Evolutionary conservation across 129 eudicot species (phyloP), one percentile per base, ranked within the genome.

Genomic region (Helichrysum umbraculigerum): DNA sequence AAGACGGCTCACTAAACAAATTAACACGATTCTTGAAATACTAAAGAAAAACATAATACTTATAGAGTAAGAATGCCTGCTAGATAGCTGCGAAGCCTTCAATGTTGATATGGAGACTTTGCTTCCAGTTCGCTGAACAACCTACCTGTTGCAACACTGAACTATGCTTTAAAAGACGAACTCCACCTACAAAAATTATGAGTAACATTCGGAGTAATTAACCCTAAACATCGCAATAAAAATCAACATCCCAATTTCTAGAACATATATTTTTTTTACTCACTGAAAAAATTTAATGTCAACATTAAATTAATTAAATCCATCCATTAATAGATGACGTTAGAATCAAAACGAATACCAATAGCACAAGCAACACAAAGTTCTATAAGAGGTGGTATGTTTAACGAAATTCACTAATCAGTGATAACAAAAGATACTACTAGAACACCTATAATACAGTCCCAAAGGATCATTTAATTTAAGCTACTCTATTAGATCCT

Each of bases 21-120:
- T 37, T 65, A 76, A 64, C 66, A 33, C 0, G 11, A 12, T 75
- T 63, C 71, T 63, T 2, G 59, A 42, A n/a, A 17, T 42, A 19
- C n/a, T 41, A 62, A 47, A 74, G 71, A 6, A 64, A 58, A 65
- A 32, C 34, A 42, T 42, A 72, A 34, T 57, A 9, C 34, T 4
- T 32, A 32, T 32, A 32, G 34, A 32, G 34, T 32, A 32, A 32
- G 34, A 4, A 32, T 32, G 34, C 4, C 34, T 32, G 0, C 34
- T 32, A 2, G 34, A 32, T 32, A 32, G 34, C 34, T 2, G 3
- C 3, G 34, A 32, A 32, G 34, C 34, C 34, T 32, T 32, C 34
- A 32, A 32, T 32, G 34, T 32, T 32, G 34, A 32, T 32, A 32
- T 32, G 34, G 34, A 32, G 34, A 32, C 34, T 32, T 30, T 32